Evolutionary conservation across 345 rosid genomes (phyloP), one percentile per base, ranked within the genome.

Genomic region (Populus deltoides): DNA sequence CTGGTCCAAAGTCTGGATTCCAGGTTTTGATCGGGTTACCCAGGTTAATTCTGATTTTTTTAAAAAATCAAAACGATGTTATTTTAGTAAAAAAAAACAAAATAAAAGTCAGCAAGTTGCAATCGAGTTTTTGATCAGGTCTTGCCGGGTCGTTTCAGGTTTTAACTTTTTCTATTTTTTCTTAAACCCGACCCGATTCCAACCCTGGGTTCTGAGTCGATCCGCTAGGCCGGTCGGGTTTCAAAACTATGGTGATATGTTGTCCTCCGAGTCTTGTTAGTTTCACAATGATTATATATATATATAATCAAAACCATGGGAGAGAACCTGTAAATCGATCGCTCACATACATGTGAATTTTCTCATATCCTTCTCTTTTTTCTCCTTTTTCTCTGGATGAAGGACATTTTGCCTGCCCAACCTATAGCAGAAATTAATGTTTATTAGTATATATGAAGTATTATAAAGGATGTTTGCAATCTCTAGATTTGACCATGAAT

Each of bases 1-100:
- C 35, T 5, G 0, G 0, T 33, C 0, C 5, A 33, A 33, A 0
- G 0, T 0, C 0, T 33, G 0, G 5, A 0, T 33, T 33, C 0
- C 0, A 3, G 5, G 35, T 33, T 3, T 33, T 33, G 5, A 33
- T 0, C 4, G 4, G 4, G 0, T 31, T 4, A 3, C 0, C 0
- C 5, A 4, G 0, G 0, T 33, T 33, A 33, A 33, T 33, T 33
- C 0, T 33, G 0, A 33, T 33, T 33, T 33, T 3, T 4, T 0
- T 0, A 33, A 33, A 33, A 33, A 31, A 33, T 33, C 0, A 33
- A 3, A 33, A 33, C 0, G 0, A 33, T 33, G 5, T 33, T 33
- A 33, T 33, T 33, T 33, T 33, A 3, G 5, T 33, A 33, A 33
- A 33, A 33, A 33, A 33, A 31, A 31, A 31, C 0, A 0, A 31